phyloP scores from a whole-genome alignment of 2,329 filamentous ascomycete genomes.

The Chaetomiaceae sp. region DNA sequence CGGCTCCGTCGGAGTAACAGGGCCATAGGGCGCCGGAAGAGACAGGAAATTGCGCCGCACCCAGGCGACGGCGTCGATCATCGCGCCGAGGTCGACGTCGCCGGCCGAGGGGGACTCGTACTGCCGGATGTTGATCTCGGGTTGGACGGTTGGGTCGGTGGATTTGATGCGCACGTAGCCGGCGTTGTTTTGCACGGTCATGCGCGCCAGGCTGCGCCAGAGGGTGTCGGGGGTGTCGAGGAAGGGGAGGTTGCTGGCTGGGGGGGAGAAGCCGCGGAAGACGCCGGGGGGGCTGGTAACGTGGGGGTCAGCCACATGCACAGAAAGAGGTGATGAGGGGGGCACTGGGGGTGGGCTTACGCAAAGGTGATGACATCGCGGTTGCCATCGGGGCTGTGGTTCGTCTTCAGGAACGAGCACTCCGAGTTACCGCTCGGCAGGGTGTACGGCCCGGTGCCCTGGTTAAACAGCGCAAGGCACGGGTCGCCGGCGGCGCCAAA shows the following conservation, averaged over 20 bases:
- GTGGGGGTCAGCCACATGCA: too few species aligned
- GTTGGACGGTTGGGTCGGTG: slow-evolving; percentile 55
- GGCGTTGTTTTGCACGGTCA: slow-evolving; percentile 46
- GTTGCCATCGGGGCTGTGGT: slow-evolving; percentile 25
- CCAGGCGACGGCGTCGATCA: slow-evolving; percentile 21
- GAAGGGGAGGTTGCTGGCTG: slow-evolving; percentile 21
- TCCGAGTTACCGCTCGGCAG: slow-evolving; percentile 32
- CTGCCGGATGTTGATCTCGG: slow-evolving; percentile 56
- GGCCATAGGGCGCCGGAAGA: slow-evolving; percentile 19
- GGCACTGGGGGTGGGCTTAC: neutral
- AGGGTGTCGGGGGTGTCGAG: slow-evolving; percentile 6
- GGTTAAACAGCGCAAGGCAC: slow-evolving; percentile 34
- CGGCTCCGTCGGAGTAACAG: slow-evolving; percentile 24
- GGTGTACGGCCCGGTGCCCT: slow-evolving; percentile 26
- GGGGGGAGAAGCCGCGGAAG: slow-evolving; percentile 22
- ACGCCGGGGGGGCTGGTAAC: slow-evolving; percentile 15
- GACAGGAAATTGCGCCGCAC: slow-evolving; percentile 19
- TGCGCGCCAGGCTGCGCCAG: slow-evolving; percentile 41
- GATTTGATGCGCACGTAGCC: slow-evolving; percentile 60
- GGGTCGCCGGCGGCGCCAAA: slow-evolving; percentile 33
- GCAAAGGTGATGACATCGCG: slow-evolving; percentile 33
- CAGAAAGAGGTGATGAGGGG: too few species aligned
- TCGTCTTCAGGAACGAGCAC: slow-evolving; percentile 41
- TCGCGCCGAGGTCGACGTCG: slow-evolving; percentile 21
- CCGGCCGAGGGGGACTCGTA: slow-evolving; percentile 29